A percentile compares a stretch with the other conserved stretches of the same genome.
Conservation (phyloP, 2,329 filamentous ascomycete species). For the Diaporthe amygdali region DNA sequence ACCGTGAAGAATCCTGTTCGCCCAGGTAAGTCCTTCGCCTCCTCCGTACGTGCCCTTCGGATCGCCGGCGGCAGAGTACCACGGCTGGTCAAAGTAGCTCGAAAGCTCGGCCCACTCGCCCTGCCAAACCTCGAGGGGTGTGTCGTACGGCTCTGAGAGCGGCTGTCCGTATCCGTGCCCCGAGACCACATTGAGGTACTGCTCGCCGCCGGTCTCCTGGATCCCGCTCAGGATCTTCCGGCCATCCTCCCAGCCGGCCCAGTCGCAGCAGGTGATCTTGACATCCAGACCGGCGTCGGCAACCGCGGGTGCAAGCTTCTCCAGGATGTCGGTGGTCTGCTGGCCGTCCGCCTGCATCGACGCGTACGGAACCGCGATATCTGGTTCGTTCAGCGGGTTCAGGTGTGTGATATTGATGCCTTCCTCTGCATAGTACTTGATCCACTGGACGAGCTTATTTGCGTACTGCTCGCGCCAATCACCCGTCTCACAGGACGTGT, state of each 20-base stretch:
- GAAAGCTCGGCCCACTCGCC: slow-evolving; percentile 38
- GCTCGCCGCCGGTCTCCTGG: slow-evolving; percentile 30
- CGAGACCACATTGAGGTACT: slow-evolving; percentile 44
- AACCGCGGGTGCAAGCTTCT: slow-evolving; percentile 7
- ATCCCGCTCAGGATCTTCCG: slow-evolving; percentile 9
- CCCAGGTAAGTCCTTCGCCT: slow-evolving; percentile 18
- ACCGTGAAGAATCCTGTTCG: slow-evolving; percentile 17
- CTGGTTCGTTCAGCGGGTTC: slow-evolving; percentile 27
- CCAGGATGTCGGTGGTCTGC: slow-evolving; percentile 17
- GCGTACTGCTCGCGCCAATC: slow-evolving; percentile 22
- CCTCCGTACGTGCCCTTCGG: slow-evolving; percentile 20
- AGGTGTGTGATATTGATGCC: slow-evolving; percentile 28
- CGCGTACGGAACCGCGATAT: slow-evolving; percentile 18
- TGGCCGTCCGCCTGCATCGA: slow-evolving; percentile 16
- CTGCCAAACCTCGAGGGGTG: slow-evolving; percentile 45
- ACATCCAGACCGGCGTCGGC: slow-evolving; percentile 11
- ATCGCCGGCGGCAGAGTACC: slow-evolving; percentile 13
- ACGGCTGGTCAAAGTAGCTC: slow-evolving; percentile 20
- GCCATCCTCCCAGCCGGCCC: slow-evolving; percentile 11
- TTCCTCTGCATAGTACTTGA: slow-evolving; percentile 22
- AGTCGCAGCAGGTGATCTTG: slow-evolving; percentile 16
- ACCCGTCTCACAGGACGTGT: background rate
- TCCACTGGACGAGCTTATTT: slow-evolving; percentile 12
- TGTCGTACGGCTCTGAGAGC: slow-evolving; percentile 41
- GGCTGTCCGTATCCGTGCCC: slow-evolving; percentile 43